These are phyloP conservation scores for Aspergillus puulaauensis DNA, from an alignment of 2,329 filamentous ascomycete genomes.

Conservation along the genomic window DNA sequence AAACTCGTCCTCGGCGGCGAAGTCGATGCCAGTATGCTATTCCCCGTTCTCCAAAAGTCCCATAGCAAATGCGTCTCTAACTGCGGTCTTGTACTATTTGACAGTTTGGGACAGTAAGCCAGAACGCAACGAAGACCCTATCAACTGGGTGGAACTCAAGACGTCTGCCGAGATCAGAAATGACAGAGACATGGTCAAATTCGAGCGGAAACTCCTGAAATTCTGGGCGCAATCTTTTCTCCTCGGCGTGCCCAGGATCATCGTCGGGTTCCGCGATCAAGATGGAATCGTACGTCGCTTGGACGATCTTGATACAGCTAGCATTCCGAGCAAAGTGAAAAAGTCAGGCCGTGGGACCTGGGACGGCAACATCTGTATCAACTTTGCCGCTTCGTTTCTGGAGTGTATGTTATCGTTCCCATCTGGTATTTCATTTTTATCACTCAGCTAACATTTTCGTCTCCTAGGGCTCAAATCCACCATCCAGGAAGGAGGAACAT, in stretches of 20 bases:
- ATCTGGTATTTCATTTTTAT: not conserved
- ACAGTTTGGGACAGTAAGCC: constrained; percentile 84
- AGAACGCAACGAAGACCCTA: constrained; percentile 60
- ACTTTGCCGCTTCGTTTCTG: constrained; percentile 77
- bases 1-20: constrained; percentile 83
- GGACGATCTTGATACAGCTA: constrained; percentile 76
- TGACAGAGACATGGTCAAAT: constrained; percentile 68
- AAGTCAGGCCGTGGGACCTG: constrained; percentile 66
- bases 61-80: not conserved
- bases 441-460: not conserved
- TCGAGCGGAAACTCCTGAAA: constrained; percentile 87
- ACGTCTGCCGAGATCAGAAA: constrained; percentile 73
- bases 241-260: constrained; percentile 85
- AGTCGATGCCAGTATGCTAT: constrained; percentile 74
- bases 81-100: not conserved
- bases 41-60: not conserved
- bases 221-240: constrained; percentile 98
- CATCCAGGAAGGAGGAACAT: constrained; percentile 69
- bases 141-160: constrained; percentile 94
- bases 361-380: constrained; percentile 93
- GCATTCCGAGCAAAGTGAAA: constrained; percentile 74
- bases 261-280: constrained; percentile 80
- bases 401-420: constrained; percentile 58
- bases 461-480: constrained; percentile 60
- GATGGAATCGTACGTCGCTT: constrained; percentile 69